Percentiles rank a stretch among this genome's conserved stretches.
phyloP scores from a whole-genome alignment of 2,329 filamentous ascomycete genomes.

The Waltergamsia citrina region DNA sequence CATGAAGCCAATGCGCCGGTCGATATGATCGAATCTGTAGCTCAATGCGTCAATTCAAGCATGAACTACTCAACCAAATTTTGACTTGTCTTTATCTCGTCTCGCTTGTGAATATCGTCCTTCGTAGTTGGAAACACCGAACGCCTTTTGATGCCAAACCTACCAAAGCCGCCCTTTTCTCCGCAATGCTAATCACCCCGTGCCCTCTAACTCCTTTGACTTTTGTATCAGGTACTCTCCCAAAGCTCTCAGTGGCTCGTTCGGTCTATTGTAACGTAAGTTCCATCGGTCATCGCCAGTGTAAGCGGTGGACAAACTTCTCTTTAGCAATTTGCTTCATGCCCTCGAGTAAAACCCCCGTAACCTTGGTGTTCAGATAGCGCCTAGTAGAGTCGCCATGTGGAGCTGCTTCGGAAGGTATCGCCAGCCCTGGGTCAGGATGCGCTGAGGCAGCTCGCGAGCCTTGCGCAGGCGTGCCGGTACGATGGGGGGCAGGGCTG shows the following conservation, averaged over 20 bases:
- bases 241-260: constrained; percentile 55
- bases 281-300: neutral
- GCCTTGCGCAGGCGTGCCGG: constrained; percentile 37
- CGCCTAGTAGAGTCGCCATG: constrained; percentile 61
- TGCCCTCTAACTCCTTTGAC: constrained; percentile 52
- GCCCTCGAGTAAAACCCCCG: constrained; percentile 58
- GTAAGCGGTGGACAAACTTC: constrained; percentile 49
- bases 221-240: constrained; percentile 63
- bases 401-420: constrained; percentile 49
- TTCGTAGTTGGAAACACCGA: too few relatives aligned
- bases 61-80: constrained; percentile 14
- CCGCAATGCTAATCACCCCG: constrained; percentile 2
- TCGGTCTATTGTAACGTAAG: too few relatives aligned
- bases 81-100: too few relatives aligned
- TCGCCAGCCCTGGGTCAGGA: constrained; percentile 40
- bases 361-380: constrained; percentile 65
- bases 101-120: too few relatives aligned
- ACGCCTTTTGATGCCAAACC: neutral
- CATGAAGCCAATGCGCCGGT: constrained; percentile 28
- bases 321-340: constrained; percentile 66
- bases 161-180: neutral
- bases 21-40: constrained; percentile 18
- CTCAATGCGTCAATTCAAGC: constrained; percentile 17
- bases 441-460: constrained; percentile 49
- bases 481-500: constrained; percentile 32